Evolutionary conservation across 768 basidiomycete species (phyloP), one percentile per base, ranked within the genome.

Genomic region (Naganishia vaughanmartiniae): DNA sequence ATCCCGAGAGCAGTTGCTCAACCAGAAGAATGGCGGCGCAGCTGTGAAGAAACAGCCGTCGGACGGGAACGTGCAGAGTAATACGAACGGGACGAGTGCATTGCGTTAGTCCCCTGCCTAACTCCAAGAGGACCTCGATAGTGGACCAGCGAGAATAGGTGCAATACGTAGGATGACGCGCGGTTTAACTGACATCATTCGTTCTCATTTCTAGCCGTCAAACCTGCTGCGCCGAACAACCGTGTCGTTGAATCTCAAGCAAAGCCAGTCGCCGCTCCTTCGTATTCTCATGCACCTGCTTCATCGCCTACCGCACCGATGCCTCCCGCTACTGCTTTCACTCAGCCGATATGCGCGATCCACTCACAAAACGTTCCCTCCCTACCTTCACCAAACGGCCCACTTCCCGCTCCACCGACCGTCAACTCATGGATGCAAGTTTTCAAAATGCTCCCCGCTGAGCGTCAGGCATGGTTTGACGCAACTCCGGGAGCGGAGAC

Each of bases 341-440:
- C 5, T 24, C 57, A 33, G 11, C n/a, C 39, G 33, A 2, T 34
- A 15, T 33, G 39, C 39, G 60, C 36, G 7, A 14, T 24, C 4
- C 39, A 63, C 30, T 2, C 36, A 24, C 60, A 34, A 10, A 63
- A 9, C 21, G 60, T 24, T 1, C 4, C 60, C 4, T 45, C 42
- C 12, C 42, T 63, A 14, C 60, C 60, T 2, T 63, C 60, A 2
- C 60, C 60, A 26, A 63, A 63, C 39, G 60, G 60, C 24, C 39
- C 60, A 3, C 30, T 63, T 24, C 39, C 39, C 2, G 24, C 60
- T 45, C 60, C 60, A 26, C 24, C 30, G 14, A 45, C 24, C 19
- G 39, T 63, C 39, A 63, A 63, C 39, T 34, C 60, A 12, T 63
- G 60, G 60, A 63, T 42, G 60, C 36, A 63, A 45, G 39, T 63